Evolutionary conservation across 1,139 yeast genomes (phyloP).

Genomic region (Wickerhamomyces sp.): DNA sequence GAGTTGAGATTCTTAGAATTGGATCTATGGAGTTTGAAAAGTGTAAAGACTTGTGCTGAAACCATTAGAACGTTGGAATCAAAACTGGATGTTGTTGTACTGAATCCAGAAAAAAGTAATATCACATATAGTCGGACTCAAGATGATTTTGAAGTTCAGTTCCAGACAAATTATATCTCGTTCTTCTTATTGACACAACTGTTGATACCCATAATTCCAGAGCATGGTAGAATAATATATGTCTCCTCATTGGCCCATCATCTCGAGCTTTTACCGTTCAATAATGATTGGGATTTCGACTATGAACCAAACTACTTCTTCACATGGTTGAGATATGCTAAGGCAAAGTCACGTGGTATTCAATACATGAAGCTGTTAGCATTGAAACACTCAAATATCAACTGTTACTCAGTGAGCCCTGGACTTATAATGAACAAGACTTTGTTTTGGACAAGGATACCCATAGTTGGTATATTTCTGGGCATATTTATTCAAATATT

Average conservation of each 20-base stretch:
- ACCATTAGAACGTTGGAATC: slow-evolving; percentile 46
- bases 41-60: slow-evolving; percentile 54
- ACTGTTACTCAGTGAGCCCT: slow-evolving; percentile 73
- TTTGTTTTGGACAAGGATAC: slow-evolving; percentile 72
- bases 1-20: slow-evolving; percentile 54
- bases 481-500: slow-evolving; percentile 68
- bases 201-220: slow-evolving; percentile 51
- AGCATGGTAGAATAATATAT: slow-evolving; percentile 51
- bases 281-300: slow-evolving; percentile 49
- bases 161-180: slow-evolving; percentile 75
- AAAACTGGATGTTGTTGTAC: slow-evolving; percentile 56
- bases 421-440: slow-evolving; percentile 83
- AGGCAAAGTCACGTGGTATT: slow-evolving; percentile 77
- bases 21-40: slow-evolving; percentile 55
- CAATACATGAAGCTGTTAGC: slow-evolving; percentile 69
- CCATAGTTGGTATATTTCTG: slow-evolving; percentile 65
- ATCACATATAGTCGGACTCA: slow-evolving; percentile 58
- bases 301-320: slow-evolving; percentile 61
- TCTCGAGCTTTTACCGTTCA: slow-evolving; percentile 47
- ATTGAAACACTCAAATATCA: slow-evolving; percentile 58
- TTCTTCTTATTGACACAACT: slow-evolving; percentile 69
- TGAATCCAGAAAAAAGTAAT: slow-evolving; percentile 84
- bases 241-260: slow-evolving; percentile 68
- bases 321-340: slow-evolving; percentile 76
- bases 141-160: slow-evolving; percentile 76